A percentile compares a stretch with the other conserved stretches of the same genome.
Evolutionary conservation across 768 basidiomycete genomes (phyloP).

Genomic region (Suillus placidus): DNA sequence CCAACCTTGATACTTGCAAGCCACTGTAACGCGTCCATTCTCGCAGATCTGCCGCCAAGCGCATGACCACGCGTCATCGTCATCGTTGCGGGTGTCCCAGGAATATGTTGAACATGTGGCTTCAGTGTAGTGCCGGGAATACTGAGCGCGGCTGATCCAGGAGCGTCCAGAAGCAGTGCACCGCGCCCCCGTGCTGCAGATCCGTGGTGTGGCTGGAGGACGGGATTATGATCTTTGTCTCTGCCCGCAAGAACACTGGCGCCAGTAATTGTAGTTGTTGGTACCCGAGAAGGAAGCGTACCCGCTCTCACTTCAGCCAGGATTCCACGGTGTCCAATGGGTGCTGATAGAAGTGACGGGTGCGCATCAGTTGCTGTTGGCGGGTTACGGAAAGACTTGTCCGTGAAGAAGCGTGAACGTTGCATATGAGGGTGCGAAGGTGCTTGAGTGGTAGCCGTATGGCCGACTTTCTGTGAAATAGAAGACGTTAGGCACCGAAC

Average conservation of each 20-base stretch:
- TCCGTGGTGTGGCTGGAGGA: constrained; percentile 37
- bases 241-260: background rate
- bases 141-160: constrained; percentile 34
- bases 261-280: constrained; percentile 10
- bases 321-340: constrained; percentile 66
- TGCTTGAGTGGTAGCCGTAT: constrained; percentile 29
- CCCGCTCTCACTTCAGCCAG: constrained; percentile 71
- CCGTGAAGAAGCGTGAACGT: constrained; percentile 16
- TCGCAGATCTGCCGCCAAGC: constrained; percentile 50
- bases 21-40: constrained; percentile 74
- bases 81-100: constrained; percentile 27
- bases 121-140: constrained; percentile 11
- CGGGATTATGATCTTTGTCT: constrained; percentile 20
- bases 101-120: constrained; percentile 17
- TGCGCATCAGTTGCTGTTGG: constrained; percentile 42
- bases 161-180: constrained; percentile 30
- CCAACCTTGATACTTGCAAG: constrained; percentile 73
- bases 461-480: constrained; percentile 51
- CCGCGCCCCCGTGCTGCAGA: constrained; percentile 37
- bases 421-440: constrained; percentile 28
- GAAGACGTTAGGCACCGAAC: constrained; percentile 6
- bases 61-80: constrained; percentile 52
- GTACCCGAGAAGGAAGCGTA: constrained; percentile 31
- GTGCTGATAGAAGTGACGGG: constrained; percentile 60
- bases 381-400: constrained; percentile 57